Base-by-base conservation (phyloP, 2,329 filamentous ascomycete genomes). In the Tolypocladium nubicola region DNA sequence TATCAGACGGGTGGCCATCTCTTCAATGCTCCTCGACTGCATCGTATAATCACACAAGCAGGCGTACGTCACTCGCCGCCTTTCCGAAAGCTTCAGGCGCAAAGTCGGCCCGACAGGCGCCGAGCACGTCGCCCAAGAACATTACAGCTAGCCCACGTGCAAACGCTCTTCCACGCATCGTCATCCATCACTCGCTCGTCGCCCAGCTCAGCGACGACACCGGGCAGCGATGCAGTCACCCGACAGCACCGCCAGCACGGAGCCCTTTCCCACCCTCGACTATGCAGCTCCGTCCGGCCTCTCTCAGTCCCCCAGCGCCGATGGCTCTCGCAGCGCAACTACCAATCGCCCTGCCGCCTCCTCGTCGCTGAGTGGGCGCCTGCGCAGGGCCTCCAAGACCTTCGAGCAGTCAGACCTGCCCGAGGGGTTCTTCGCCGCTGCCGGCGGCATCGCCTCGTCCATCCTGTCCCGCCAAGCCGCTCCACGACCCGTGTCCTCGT, bases 351-450 rank as follows among this genome's bases (percentile, higher is more conserved):
- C 65, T 26, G 58, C 64, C n/a, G 62, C 66, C 16, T 70, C 68
- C 7, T 67, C 68, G 16, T 70, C 69, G 16, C 41, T 70, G n/a
- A 69, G 65, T 56, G 64, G 65, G 43, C 66, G 66, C 41, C 57
- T 73, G 16, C 68, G 71, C 35, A 65, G 67, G 40, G 66, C 66
- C 35, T 73, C 71, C 7, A 58, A 66, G 55, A 68, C 61, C 35
- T 80, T 81, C 59, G 71, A 73, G 56, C 71, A 76, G 52, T 80
- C 78, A 6, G 73, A 71, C 14, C 69, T 75, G 13, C 79, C 76
- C 2, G 70, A 70, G 53, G 77, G 77, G 13, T 78, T 81, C 63
- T 73, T 75, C 59, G 73, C 77, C 16, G 77, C 76, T 19, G 77
- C 76, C 0, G 73, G 76, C 43, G 70, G 73, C 39, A 72, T 79